These are phyloP conservation scores for Trametes elegans DNA, from an alignment of 768 basidiomycete species.

Conservation along the genomic window DNA sequence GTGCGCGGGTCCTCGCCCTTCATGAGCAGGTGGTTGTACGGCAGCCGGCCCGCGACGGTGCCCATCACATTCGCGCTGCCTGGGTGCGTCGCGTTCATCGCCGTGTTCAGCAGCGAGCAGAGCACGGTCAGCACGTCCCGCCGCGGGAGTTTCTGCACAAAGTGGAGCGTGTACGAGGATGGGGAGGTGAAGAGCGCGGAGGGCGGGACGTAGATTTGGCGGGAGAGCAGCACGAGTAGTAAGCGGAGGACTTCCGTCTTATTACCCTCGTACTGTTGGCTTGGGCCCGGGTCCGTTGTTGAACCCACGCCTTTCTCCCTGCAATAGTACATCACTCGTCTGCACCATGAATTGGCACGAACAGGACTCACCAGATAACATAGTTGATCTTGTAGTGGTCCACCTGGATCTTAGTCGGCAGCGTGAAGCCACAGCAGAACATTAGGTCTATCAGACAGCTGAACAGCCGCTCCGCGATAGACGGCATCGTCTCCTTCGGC, in stretches of 20 bases:
- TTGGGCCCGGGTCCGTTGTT: constrained; percentile 67
- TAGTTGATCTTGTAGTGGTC: constrained; percentile 84
- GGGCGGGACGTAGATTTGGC: constrained; percentile 83
- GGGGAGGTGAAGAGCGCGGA: constrained; percentile 67
- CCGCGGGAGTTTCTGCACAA: constrained; percentile 73
- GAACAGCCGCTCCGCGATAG: constrained; percentile 78
- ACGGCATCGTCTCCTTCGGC: constrained; percentile 55
- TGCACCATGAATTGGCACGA: background rate
- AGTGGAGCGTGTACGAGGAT: constrained; percentile 73
- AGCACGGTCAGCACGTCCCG: constrained; percentile 87
- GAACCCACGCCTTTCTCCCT: constrained; percentile 98
- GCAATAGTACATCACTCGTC: background rate
- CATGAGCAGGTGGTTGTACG: constrained; percentile 88
- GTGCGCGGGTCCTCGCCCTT: constrained; percentile 82
- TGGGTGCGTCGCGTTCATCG: constrained; percentile 62
- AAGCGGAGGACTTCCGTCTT: constrained; percentile 89
- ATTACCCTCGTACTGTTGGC: constrained; percentile 67
- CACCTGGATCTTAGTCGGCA: constrained; percentile 73
- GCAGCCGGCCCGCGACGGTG: constrained; percentile 73
- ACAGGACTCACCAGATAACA: constrained; percentile 73
- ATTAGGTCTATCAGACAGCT: constrained; percentile 79
- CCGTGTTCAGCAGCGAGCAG: constrained; percentile 91
- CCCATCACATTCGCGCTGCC: constrained; percentile 53
- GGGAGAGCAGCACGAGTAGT: constrained; percentile 82
- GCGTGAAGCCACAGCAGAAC: constrained; percentile 92